A percentile compares a stretch with the other conserved stretches of the same genome.
Evolutionary conservation across 352 stramenopile species (phyloP).

Genomic region (Globisporangium carolinianum): DNA sequence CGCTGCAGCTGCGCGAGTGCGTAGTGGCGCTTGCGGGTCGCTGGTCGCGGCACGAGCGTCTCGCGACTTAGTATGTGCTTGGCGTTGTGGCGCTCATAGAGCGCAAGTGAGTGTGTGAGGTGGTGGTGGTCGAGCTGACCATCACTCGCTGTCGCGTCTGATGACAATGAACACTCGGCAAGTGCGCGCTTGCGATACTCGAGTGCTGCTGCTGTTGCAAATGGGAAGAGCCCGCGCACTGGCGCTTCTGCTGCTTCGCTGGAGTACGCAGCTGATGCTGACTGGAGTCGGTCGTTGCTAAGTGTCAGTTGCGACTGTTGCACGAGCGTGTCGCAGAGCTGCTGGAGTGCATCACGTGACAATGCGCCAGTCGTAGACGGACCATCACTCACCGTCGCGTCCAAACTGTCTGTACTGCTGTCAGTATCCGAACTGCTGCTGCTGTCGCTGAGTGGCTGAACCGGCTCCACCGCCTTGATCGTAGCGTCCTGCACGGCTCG

Average conservation of each 20-base stretch:
- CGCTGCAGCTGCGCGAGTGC: conserved; percentile 56
- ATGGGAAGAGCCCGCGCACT: conserved; percentile 36
- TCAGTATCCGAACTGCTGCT: too few relatives aligned
- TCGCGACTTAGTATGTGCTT: conserved; percentile 51
- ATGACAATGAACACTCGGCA: conserved; percentile 21
- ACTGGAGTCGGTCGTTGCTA: conserved; percentile 4
- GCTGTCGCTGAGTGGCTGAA: too few relatives aligned
- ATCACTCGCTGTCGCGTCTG: neutral
- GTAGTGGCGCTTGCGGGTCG: conserved; percentile 57
- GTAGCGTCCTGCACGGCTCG: conserved; percentile 6
- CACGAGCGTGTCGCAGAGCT: conserved; percentile 48
- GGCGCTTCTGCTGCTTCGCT: neutral
- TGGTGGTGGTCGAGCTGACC: conserved; percentile 18
- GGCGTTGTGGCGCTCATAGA: conserved; percentile 41
- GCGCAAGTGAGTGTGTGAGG: conserved; percentile 35
- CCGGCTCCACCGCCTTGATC: too few relatives aligned
- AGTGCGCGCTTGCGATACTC: conserved; percentile 58
- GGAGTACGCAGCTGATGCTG: neutral
- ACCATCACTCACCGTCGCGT: too few relatives aligned
- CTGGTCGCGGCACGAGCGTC: conserved; percentile 37
- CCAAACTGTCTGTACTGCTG: too few relatives aligned
- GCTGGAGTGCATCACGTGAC: conserved; percentile 19
- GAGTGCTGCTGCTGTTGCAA: conserved; percentile 50
- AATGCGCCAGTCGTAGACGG: too few relatives aligned
- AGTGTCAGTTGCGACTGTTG: conserved; percentile 26